phyloP scores from a whole-genome alignment of 306 rosid species.

The Crotalaria pallida region DNA sequence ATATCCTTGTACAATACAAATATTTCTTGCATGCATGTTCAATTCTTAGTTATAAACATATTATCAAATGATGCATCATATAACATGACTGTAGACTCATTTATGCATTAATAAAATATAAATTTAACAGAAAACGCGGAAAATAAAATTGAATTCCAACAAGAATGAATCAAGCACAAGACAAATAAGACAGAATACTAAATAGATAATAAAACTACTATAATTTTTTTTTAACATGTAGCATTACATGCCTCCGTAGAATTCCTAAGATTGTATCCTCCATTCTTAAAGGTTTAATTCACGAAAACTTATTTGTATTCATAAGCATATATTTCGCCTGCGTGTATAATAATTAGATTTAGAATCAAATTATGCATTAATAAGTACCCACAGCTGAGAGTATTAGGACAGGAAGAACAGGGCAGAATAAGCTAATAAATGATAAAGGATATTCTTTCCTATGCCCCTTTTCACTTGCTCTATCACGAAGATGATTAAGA shows the following conservation, averaged over 20 bases:
- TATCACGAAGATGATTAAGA: conserved; percentile 68
- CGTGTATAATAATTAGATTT: conserved; percentile 8
- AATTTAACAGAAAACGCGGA: background rate
- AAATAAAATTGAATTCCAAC: conserved; percentile 2
- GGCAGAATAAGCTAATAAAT: conserved; percentile 3
- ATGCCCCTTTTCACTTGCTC: conserved; percentile 86
- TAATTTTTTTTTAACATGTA: background rate
- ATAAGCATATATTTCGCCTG: conserved; percentile 1
- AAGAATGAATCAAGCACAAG: background rate
- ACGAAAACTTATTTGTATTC: background rate
- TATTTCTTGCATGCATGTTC: background rate
- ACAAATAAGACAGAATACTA: background rate
- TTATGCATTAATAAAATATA: conserved; percentile 4
- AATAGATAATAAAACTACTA: background rate
- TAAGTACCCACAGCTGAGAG: background rate
- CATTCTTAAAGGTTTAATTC: conserved; percentile 5
- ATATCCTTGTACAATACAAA: conserved; percentile 1
- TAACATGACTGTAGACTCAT: conserved; percentile 10
- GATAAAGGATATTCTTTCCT: conserved; percentile 91
- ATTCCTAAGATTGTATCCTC: background rate
- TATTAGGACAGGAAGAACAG: background rate
- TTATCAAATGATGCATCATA: background rate
- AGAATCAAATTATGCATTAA: conserved; percentile 1
- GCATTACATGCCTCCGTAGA: conserved; percentile 11
- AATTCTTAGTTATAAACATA: conserved; percentile 7